These are phyloP conservation scores for Debaryomycetaceae sp. DNA, from an alignment of 1,139 yeast species.

Conservation along the genomic window DNA sequence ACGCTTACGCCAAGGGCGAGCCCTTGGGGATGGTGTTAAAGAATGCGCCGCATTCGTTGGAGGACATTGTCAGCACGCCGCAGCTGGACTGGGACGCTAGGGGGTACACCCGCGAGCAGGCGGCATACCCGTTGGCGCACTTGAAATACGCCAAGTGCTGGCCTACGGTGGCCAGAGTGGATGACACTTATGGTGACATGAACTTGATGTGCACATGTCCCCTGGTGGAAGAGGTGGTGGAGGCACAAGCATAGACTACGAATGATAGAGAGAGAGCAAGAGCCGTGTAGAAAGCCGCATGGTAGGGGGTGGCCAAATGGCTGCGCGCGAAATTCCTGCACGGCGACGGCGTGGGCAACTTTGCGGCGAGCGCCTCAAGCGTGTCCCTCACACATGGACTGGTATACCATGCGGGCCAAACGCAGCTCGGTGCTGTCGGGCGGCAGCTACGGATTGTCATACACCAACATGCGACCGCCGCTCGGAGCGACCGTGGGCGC, in stretches of 20 bases:
- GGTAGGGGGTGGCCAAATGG: no score
- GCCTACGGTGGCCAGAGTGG: slow-evolving; percentile 91
- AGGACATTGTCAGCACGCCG: slow-evolving; percentile 60
- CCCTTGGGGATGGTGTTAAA: slow-evolving; percentile 69
- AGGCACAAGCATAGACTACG: slow-evolving; percentile 10
- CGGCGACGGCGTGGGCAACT: no score
- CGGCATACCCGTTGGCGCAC: slow-evolving; percentile 83
- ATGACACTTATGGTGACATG: slow-evolving; percentile 92
- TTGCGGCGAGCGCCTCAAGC: no score
- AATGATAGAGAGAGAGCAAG: slow-evolving; percentile 3
- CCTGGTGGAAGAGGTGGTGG: slow-evolving; percentile 64
- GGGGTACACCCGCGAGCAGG: slow-evolving; percentile 89
- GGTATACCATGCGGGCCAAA: slow-evolving; percentile 14
- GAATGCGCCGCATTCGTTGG: slow-evolving; percentile 89
- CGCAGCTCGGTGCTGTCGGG: slow-evolving; percentile 15
- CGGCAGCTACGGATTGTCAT: slow-evolving; percentile 10
- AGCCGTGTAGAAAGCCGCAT: slow-evolving; percentile 2
- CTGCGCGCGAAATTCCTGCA: neutral
- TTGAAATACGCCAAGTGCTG: slow-evolving; percentile 78
- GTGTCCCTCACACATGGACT: slow-evolving; percentile 17
- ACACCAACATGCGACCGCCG: slow-evolving; percentile 5
- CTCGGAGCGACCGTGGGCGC: neutral
- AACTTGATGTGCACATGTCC: slow-evolving; percentile 94
- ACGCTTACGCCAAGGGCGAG: slow-evolving; percentile 64
- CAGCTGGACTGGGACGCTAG: slow-evolving; percentile 69